Conservation (phyloP, 2,329 filamentous ascomycete species). For the Fusarium sacchari region DNA sequence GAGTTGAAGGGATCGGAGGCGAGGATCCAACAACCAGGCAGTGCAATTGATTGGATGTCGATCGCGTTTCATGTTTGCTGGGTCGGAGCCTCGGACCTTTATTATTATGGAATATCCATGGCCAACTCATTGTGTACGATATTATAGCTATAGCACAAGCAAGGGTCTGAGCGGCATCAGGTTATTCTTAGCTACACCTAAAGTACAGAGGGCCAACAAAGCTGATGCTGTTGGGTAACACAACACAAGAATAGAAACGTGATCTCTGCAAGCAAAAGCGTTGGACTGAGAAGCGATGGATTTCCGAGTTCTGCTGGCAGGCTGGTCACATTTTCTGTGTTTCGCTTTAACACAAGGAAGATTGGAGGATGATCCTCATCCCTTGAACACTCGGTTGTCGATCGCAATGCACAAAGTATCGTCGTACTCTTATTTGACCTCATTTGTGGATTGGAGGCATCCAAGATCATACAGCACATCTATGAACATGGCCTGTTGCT, state of each 20-base stretch:
- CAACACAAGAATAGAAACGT: slow-evolving; percentile 23
- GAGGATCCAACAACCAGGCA: slow-evolving; percentile 6
- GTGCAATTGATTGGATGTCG: slow-evolving; percentile 25
- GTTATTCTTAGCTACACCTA: slow-evolving; percentile 11
- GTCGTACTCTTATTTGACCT: not conserved
- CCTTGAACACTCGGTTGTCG: slow-evolving; percentile 9
- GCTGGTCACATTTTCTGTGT: slow-evolving; percentile 6
- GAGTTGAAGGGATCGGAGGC: slow-evolving; percentile 22
- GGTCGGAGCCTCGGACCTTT: slow-evolving; percentile 19
- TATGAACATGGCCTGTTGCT: not conserved
- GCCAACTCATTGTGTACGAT: slow-evolving; percentile 1
- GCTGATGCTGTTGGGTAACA: slow-evolving; percentile 1
- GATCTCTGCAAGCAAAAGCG: not conserved
- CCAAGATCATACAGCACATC: not conserved
- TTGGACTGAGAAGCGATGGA: slow-evolving; percentile 5
- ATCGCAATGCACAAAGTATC: slow-evolving; percentile 27
- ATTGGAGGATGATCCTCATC: not conserved
- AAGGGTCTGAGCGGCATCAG: not conserved
- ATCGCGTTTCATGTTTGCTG: slow-evolving; percentile 33
- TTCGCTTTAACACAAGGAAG: not conserved
- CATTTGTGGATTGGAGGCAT: not conserved
- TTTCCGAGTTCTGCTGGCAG: not conserved
- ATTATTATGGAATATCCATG: slow-evolving; percentile 3
- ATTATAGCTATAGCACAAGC: too few species aligned
- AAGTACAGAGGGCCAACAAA: not conserved